phyloP scores from a whole-genome alignment of 208 protist species.

The Trypanosoma mega region DNA sequence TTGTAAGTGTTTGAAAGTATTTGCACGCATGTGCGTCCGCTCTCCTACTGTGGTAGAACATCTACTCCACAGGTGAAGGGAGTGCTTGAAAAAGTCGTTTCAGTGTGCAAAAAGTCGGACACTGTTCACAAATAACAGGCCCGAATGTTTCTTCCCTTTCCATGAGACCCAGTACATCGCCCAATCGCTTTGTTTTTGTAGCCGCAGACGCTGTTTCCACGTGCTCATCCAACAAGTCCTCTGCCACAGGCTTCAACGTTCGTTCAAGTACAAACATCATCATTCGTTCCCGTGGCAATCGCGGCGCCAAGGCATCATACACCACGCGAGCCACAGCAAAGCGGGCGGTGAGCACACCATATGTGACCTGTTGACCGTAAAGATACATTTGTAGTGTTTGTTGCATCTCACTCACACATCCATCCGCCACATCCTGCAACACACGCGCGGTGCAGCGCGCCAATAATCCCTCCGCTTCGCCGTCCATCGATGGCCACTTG shows the following conservation, averaged over 20 bases:
- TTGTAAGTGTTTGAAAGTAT: too few species aligned
- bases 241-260: constrained; percentile 10
- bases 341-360: background rate
- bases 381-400: constrained; percentile 12
- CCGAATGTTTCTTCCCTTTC: constrained; percentile 15
- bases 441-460: constrained; percentile 8
- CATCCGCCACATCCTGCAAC: constrained; percentile 21
- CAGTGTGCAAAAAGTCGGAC: constrained; percentile 21
- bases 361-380: background rate
- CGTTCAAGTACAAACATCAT: constrained; percentile 20
- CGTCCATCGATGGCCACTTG: constrained; percentile 3
- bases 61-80: too few species aligned
- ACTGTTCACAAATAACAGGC: constrained; percentile 4
- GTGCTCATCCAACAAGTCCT: constrained; percentile 15
- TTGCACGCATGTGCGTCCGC: too few species aligned
- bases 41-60: too few species aligned
- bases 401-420: constrained; percentile 11
- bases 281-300: constrained; percentile 6
- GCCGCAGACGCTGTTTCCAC: background rate
- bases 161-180: constrained; percentile 11
- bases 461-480: constrained; percentile 10
- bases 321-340: background rate
- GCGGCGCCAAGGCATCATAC: constrained; percentile 6
- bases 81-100: too few species aligned
- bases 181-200: constrained; percentile 5